These are phyloP conservation scores for Heliamphora pulchella DNA, from an alignment of 179 eudicot genomes.

Conservation along the genomic window DNA sequence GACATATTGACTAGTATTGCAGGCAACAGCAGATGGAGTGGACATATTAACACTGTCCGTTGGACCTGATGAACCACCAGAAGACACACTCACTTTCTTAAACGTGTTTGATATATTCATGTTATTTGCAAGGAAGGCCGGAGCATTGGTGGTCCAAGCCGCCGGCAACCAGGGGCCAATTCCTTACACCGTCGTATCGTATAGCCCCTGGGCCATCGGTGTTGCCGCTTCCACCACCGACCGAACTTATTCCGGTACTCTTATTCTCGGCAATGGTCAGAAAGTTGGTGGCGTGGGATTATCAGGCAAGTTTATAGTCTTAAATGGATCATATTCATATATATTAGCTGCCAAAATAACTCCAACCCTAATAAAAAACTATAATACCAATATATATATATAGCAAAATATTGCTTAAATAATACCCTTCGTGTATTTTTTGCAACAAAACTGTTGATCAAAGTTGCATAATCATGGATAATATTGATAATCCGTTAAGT, in stretches of 20 bases:
- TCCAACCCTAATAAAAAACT: too few relatives aligned
- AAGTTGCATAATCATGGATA: too few relatives aligned
- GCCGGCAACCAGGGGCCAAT: constrained; percentile 86
- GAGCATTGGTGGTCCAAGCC: constrained; percentile 83
- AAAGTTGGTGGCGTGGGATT: constrained; percentile 68
- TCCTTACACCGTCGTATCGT: constrained; percentile 59
- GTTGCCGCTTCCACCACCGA: constrained; percentile 64
- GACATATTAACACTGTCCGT: constrained; percentile 68
- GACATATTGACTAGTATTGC: too few relatives aligned
- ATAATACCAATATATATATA: too few relatives aligned
- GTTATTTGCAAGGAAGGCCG: constrained; percentile 73
- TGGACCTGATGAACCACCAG: constrained; percentile 85
- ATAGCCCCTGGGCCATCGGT: constrained; percentile 89
- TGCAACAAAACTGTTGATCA: too few relatives aligned
- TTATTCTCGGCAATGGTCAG: constrained; percentile 63
- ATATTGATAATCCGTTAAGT: too few relatives aligned
- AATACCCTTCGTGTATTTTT: too few relatives aligned
- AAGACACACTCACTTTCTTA: constrained; percentile 68
- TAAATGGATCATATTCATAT: too few relatives aligned
- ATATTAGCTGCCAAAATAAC: too few relatives aligned
- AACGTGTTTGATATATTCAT: constrained; percentile 68
- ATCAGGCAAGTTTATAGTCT: constrained; percentile 59
- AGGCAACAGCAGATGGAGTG: constrained; percentile 82
- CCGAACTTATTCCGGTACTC: constrained; percentile 56
- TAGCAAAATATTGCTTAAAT: too few relatives aligned